Evolutionary conservation across 2,329 filamentous ascomycete species (phyloP), one percentile per base, ranked within the genome.

Genomic region (Colletotrichum salicis): DNA sequence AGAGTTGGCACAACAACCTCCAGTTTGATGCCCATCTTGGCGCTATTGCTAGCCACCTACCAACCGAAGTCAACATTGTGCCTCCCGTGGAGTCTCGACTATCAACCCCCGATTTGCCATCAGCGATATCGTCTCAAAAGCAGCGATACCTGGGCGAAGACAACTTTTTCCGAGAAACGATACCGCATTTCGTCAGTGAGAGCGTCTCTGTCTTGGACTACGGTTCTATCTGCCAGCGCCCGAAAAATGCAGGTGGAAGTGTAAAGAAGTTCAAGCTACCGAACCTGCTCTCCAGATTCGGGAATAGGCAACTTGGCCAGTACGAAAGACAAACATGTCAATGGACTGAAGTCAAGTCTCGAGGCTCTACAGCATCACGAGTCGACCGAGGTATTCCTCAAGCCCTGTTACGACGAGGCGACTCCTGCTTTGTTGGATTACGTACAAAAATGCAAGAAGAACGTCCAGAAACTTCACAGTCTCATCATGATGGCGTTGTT

Each of bases 1-100:
- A 27, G 11, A 67, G n/a, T 3, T 80, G 78, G 77, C 76, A 73
- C 57, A 67, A 78, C 24, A 81, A 80, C 60, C 56, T 61, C 13
- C 62, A 74, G 5, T 75, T 80, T 37, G 31, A 64, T 22, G 4
- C 67, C 4, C 80, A 80, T 64, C 66, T 81, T 10, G 4, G 27
- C 27, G 19, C 31, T 11, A 62, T 61, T 27, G n/a, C 11, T 10
- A 8, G 27, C 6, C 11, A 2, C 5, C 10, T 61, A 11, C 41
- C 58, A 22, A 27, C 24, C 13, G n/a, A 6, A 8, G 8, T 61
- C 3, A n/a, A 2, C 5, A 4, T 15, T 12, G 5, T 6, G 27
- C 2, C 4, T n/a, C 29, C 27, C 10, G 4, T n/a, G 6, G n/a
- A 10, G 19, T 7, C 41, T 13, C 13, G 58, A 13, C 11, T 66